phyloP scores from a whole-genome alignment of 179 eudicot genomes.

The Camellia oleifera region DNA sequence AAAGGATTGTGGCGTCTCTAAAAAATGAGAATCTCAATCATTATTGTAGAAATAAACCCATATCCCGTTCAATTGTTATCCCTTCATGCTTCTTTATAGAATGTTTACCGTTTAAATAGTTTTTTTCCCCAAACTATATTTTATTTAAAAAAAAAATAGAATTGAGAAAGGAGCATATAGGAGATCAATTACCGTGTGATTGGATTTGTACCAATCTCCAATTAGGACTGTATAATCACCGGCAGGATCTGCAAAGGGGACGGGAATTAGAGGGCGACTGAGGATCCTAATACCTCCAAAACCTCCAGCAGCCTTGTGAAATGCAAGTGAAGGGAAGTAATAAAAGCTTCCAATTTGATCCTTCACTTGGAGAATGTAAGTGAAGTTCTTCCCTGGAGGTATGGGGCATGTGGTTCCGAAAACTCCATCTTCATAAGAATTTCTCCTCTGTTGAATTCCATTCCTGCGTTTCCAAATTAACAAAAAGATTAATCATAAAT shows the following conservation, averaged over 20 bases:
- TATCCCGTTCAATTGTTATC: too few relatives aligned
- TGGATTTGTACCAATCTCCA: conserved; percentile 87
- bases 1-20: too few relatives aligned
- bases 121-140: too few relatives aligned
- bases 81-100: too few relatives aligned
- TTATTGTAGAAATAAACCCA: too few relatives aligned
- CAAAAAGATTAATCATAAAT: not conserved
- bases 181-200: conserved; percentile 69
- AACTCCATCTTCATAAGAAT: conserved; percentile 89
- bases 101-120: too few relatives aligned
- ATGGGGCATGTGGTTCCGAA: conserved; percentile 95
- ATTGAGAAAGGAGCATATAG: not conserved
- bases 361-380: conserved; percentile 88
- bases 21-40: too few relatives aligned
- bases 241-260: conserved; percentile 73
- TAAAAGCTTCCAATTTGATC: conserved; percentile 97
- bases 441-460: conserved; percentile 86
- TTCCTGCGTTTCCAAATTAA: conserved; percentile 41
- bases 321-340: conserved; percentile 86
- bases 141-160: not conserved
- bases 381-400: conserved; percentile 90
- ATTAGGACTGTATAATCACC: conserved; percentile 79
- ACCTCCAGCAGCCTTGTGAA: conserved; percentile 97
- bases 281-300: conserved; percentile 88
- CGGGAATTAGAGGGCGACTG: conserved; percentile 83